phyloP scores from a whole-genome alignment of 371 early-diverging fungal genomes.

The Cokeromyces recurvatus region DNA sequence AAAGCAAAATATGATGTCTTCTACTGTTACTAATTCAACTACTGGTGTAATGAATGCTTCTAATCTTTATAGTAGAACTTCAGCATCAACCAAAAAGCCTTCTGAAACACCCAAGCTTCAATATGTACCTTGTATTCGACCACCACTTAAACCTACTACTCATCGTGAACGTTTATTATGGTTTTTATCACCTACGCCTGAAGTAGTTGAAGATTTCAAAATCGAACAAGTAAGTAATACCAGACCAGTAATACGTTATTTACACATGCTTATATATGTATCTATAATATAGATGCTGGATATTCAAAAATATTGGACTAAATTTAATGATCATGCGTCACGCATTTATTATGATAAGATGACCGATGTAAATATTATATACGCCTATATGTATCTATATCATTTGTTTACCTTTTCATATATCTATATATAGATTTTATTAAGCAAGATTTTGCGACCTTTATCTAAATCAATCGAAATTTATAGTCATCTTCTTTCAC shows the following conservation, averaged over 20 bases:
- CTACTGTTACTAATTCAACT: no score
- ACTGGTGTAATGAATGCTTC: no score
- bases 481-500: slow-evolving; percentile 19
- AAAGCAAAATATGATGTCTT: no score
- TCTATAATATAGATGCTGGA: slow-evolving; percentile 4
- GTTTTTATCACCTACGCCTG: slow-evolving; percentile 10
- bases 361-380: slow-evolving; percentile 5
- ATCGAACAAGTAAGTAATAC: slow-evolving; percentile 13
- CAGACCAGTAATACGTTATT: not conserved
- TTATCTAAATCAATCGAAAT: slow-evolving; percentile 51
- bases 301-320: slow-evolving; percentile 11
- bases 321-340: slow-evolving; percentile 12
- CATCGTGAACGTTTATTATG: slow-evolving; percentile 12
- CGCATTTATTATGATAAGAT: slow-evolving; percentile 12
- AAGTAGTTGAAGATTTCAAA: slow-evolving; percentile 16
- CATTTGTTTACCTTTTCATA: not conserved
- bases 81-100: no score
- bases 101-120: not conserved
- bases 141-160: slow-evolving; percentile 6
- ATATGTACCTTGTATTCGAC: slow-evolving; percentile 8
- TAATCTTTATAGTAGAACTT: no score
- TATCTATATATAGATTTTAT: slow-evolving; percentile 54
- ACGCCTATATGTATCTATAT: not conserved
- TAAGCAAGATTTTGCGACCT: slow-evolving; percentile 67
- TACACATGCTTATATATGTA: not conserved